Evolutionary conservation across 208 protist species (phyloP).

Genomic region (Trichomonas vaginalis): DNA sequence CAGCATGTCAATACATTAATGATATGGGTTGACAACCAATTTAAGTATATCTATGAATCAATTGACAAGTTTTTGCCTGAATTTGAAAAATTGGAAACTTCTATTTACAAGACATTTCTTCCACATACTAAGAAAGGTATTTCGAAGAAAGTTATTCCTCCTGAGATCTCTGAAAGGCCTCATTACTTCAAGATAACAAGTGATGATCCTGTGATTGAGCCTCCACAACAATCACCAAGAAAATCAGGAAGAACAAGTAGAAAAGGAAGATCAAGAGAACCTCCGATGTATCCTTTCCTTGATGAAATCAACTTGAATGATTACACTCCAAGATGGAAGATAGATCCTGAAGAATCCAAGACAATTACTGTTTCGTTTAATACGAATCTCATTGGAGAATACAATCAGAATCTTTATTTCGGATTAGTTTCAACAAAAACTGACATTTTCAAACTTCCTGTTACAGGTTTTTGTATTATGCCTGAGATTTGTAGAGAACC

Average conservation of each 20-base stretch:
- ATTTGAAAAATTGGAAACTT: background rate
- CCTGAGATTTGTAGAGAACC: background rate
- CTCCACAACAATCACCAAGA: background rate
- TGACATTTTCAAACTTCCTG: background rate
- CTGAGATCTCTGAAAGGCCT: background rate
- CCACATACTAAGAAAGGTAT: background rate
- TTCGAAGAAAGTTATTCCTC: background rate
- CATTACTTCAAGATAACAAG: background rate
- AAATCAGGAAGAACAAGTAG: background rate
- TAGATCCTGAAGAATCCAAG: background rate
- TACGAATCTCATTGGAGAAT: background rate
- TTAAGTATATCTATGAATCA: background rate
- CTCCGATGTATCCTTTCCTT: background rate
- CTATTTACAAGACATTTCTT: background rate
- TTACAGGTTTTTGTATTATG: background rate
- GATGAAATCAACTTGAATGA: background rate
- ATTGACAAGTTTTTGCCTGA: background rate
- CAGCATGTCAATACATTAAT: background rate
- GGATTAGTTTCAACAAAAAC: background rate
- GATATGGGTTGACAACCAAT: background rate
- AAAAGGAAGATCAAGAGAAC: background rate
- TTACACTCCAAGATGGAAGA: conserved; percentile 1
- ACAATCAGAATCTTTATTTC: background rate
- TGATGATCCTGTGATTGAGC: background rate
- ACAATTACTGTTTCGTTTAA: background rate